Percentiles rank a stretch among this genome's conserved stretches.
These are phyloP conservation scores for Fallopia convolvulus DNA, from an alignment of 148 eudicot species.

Conservation along the genomic window DNA sequence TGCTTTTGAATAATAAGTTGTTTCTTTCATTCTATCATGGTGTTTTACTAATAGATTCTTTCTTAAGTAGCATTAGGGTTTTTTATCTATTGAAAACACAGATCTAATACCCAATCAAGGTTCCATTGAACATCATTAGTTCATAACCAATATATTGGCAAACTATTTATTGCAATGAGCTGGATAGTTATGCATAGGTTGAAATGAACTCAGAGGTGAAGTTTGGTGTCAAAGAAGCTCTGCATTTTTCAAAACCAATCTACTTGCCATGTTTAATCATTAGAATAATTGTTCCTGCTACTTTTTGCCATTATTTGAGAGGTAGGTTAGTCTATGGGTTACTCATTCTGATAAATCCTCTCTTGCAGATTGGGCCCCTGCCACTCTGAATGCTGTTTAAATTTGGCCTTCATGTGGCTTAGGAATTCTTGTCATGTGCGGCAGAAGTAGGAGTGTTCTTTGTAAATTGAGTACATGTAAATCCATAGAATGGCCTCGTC, in stretches of 20 bases:
- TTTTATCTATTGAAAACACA: not conserved
- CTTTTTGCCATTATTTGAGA: not conserved
- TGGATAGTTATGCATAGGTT: not conserved
- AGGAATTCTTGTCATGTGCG: constrained; percentile 40
- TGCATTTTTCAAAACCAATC: not conserved
- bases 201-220: not conserved
- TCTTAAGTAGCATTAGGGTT: not conserved
- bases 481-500: constrained; percentile 56
- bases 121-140: not conserved
- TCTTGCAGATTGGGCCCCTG: constrained; percentile 4
- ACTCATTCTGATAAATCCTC: not conserved
- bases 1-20: not conserved
- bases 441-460: constrained; percentile 23
- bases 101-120: not conserved
- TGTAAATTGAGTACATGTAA: constrained; percentile 25
- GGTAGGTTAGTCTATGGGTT: not conserved
- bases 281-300: not conserved
- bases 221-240: not conserved
- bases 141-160: not conserved
- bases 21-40: not conserved
- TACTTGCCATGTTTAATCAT: not conserved
- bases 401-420: constrained; percentile 26
- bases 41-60: constrained; percentile 3
- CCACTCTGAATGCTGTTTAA: constrained; percentile 6
- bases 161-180: not conserved